Conservation (phyloP, 2,329 filamentous ascomycete species). For the Colletotrichum sp. region DNA sequence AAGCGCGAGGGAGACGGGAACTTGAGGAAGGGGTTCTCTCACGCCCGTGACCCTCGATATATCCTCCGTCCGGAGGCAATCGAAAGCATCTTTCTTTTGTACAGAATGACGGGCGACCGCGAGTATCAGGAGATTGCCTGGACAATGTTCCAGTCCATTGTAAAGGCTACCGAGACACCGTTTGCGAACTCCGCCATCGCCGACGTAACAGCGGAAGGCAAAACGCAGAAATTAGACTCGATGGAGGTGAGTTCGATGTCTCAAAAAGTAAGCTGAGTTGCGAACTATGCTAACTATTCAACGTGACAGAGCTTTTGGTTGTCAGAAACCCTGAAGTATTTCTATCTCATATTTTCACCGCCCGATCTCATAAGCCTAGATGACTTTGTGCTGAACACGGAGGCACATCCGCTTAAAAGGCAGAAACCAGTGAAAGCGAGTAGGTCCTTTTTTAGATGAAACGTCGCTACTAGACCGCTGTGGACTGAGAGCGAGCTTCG, state of each 20-base stretch:
- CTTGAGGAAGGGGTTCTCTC: slow-evolving; percentile 64
- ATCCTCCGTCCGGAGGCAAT: slow-evolving; percentile 57
- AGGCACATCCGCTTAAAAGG: slow-evolving; percentile 50
- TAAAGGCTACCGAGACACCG: slow-evolving; percentile 48
- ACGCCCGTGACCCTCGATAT: slow-evolving; percentile 56
- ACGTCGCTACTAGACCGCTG: background rate
- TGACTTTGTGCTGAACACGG: slow-evolving; percentile 67
- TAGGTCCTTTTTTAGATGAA: background rate
- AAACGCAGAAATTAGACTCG: slow-evolving; percentile 42
- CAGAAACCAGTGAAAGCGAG: background rate
- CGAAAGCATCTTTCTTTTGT: slow-evolving; percentile 59
- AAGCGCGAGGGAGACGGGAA: slow-evolving; percentile 26
- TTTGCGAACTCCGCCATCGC: slow-evolving; percentile 52
- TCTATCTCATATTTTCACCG: slow-evolving; percentile 73
- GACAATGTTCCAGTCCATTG: slow-evolving; percentile 55
- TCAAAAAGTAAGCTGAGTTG: slow-evolving; percentile 20
- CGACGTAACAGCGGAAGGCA: slow-evolving; percentile 54
- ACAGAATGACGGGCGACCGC: slow-evolving; percentile 53
- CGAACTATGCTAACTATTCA: background rate
- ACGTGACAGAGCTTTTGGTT: slow-evolving; percentile 69
- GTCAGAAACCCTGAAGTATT: slow-evolving; percentile 77
- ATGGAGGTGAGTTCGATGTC: slow-evolving; percentile 34
- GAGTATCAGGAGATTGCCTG: slow-evolving; percentile 56
- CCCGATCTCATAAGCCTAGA: slow-evolving; percentile 68
- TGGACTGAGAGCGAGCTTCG: background rate